Percentiles rank a stretch among this genome's conserved stretches.
phyloP scores from a whole-genome alignment of 106 monocot genomes.

The Platanthera guangdongensis region DNA sequence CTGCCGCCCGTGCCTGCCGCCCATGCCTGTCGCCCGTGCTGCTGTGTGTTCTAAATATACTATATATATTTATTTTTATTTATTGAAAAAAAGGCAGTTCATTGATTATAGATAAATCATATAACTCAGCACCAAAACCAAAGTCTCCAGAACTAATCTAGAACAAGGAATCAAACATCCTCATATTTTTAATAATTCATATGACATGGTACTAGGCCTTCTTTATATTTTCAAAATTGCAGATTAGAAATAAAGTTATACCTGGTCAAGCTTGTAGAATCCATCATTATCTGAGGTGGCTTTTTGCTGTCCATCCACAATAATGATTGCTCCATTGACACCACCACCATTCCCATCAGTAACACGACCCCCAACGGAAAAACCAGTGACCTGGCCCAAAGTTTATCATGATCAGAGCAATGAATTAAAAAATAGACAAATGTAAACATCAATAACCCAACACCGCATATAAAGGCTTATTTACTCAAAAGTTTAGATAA shows the following conservation, averaged over 20 bases:
- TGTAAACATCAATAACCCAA: background rate
- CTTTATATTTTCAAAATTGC: background rate
- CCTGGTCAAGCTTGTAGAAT: constrained; percentile 95
- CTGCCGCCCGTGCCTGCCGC: too few relatives aligned
- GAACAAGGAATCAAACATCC: too few relatives aligned
- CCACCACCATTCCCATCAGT: constrained; percentile 65
- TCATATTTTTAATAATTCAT: too few relatives aligned
- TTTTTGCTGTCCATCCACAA: constrained; percentile 66
- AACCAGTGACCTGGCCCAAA: constrained; percentile 84
- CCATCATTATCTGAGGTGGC: constrained; percentile 64
- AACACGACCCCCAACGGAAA: constrained; percentile 95
- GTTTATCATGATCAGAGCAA: background rate
- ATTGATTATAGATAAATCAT: too few relatives aligned
- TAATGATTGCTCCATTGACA: constrained; percentile 56
- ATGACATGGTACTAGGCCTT: background rate
- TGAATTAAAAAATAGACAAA: background rate
- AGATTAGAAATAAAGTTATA: constrained; percentile 9
- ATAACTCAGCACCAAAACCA: too few relatives aligned
- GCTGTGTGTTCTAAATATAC: too few relatives aligned
- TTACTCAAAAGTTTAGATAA: background rate
- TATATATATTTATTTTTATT: too few relatives aligned
- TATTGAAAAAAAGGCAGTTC: too few relatives aligned
- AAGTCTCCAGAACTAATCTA: too few relatives aligned
- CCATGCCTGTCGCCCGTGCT: too few relatives aligned
- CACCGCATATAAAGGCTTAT: background rate